phyloP scores from a whole-genome alignment of 331 rosid genomes.

The Rosa hybrid region DNA sequence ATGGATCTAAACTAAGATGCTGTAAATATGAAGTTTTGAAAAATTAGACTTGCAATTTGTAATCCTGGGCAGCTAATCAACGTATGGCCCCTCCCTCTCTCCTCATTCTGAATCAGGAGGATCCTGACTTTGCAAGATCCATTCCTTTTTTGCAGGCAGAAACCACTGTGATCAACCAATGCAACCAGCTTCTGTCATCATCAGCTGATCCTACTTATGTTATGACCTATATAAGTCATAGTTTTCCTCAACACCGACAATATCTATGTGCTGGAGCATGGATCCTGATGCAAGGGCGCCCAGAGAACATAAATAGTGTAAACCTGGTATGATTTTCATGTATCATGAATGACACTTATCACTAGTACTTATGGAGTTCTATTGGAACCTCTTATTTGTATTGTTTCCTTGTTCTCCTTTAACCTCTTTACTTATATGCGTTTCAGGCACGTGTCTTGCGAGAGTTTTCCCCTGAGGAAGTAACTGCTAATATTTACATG shows the following conservation, averaged over 20 bases:
- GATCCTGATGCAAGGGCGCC: conserved; percentile 93
- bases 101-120: too few species aligned
- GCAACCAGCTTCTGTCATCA: conserved; percentile 90
- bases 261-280: conserved; percentile 98
- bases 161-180: conserved; percentile 82
- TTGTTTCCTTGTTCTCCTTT: neutral
- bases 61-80: neutral
- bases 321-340: conserved; percentile 64
- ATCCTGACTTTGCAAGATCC: conserved; percentile 2
- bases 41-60: neutral
- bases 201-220: conserved; percentile 88
- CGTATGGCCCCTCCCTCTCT: too few species aligned
- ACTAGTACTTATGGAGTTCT: neutral
- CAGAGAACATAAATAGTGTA: conserved; percentile 75
- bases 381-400: conserved; percentile 6
- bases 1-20: neutral
- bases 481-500: conserved; percentile 84
- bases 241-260: conserved; percentile 78
- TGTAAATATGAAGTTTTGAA: neutral
- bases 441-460: conserved; percentile 85
- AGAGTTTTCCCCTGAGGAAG: conserved; percentile 95
- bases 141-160: conserved; percentile 65
- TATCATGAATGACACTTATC: conserved; percentile 14
- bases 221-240: conserved; percentile 74
- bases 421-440: conserved; percentile 7